Evolutionary conservation across 495 filamentous ascomycete genomes (phyloP).

Genomic region (Aspergillus cavernicola): DNA sequence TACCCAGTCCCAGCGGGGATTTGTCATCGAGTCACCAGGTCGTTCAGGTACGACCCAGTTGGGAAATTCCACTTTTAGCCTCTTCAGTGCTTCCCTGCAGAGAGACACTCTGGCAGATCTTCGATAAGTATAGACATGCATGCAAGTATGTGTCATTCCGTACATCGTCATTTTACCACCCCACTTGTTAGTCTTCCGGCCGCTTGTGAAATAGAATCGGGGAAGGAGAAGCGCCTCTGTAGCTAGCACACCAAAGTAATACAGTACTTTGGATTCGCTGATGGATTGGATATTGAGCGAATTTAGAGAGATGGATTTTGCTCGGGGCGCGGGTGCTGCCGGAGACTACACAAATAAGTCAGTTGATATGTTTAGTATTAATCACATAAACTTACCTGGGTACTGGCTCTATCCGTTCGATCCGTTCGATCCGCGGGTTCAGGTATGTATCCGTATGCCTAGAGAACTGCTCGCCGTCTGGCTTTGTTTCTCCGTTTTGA

Average conservation of each 20-base stretch:
- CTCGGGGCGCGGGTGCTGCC: not conserved
- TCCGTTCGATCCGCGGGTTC: not conserved
- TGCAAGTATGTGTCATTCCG: slow-evolving; percentile 27
- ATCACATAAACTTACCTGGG: not conserved
- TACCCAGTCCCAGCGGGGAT: slow-evolving; percentile 28
- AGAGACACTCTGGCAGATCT: slow-evolving; percentile 23
- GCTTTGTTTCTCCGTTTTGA: not conserved
- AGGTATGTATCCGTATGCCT: not conserved
- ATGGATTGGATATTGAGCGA: slow-evolving; percentile 5
- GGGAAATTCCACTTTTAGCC: slow-evolving; percentile 20
- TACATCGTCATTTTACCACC: slow-evolving; percentile 31
- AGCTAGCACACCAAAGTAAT: slow-evolving; percentile 30
- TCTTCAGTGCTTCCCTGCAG: slow-evolving; percentile 25
- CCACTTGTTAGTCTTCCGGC: slow-evolving; percentile 7
- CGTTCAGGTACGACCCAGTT: slow-evolving; percentile 28
- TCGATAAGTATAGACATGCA: not conserved
- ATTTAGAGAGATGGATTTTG: not conserved
- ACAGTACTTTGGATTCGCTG: slow-evolving; percentile 23
- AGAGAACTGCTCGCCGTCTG: not conserved
- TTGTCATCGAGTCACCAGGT: slow-evolving; percentile 15
- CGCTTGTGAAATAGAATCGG: slow-evolving; percentile 21
- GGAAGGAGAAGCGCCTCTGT: slow-evolving; percentile 25
- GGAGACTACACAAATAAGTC: not conserved
- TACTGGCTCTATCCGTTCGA: not conserved
- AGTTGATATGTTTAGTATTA: not conserved